Evolutionary conservation across 768 basidiomycete genomes (phyloP).

Genomic region (Phylloporus scabripes): DNA sequence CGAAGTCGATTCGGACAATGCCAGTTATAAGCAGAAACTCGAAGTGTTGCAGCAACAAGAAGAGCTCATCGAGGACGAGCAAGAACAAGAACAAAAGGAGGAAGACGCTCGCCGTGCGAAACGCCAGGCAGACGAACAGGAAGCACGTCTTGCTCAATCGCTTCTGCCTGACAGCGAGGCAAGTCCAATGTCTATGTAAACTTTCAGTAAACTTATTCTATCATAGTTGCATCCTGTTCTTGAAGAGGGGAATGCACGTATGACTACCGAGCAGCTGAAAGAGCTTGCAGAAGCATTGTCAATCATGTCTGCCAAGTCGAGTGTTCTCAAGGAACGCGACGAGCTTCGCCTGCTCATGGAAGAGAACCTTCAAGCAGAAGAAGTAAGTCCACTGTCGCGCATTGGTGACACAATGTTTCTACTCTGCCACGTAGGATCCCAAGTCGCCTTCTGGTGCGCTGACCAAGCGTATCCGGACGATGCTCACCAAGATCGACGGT

Average conservation of each 20-base stretch:
- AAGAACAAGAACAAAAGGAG: slow-evolving; percentile 96
- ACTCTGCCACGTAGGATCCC: slow-evolving; percentile 47
- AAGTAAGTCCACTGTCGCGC: slow-evolving; percentile 40
- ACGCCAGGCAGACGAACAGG: slow-evolving; percentile 74
- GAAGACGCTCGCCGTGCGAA: slow-evolving; percentile 85
- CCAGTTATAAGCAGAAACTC: slow-evolving; percentile 96
- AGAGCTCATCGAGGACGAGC: slow-evolving; percentile 98
- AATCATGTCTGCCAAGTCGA: slow-evolving; percentile 88
- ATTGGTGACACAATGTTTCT: slow-evolving; percentile 1
- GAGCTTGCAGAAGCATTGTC: slow-evolving; percentile 90
- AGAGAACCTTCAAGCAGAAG: slow-evolving; percentile 86
- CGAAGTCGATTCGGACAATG: slow-evolving; percentile 89
- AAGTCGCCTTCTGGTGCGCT: slow-evolving; percentile 80
- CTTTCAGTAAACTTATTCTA: neutral
- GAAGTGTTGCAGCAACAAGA: slow-evolving; percentile 98
- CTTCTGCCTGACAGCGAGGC: slow-evolving; percentile 89
- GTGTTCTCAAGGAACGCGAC: slow-evolving; percentile 91
- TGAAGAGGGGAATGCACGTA: slow-evolving; percentile 73
- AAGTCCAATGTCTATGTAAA: slow-evolving; percentile 8
- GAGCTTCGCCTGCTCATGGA: slow-evolving; percentile 91
- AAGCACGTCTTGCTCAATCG: slow-evolving; percentile 72
- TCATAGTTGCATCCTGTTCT: slow-evolving; percentile 57
- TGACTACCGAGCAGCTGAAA: slow-evolving; percentile 94
- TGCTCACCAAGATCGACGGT: slow-evolving; percentile 92
- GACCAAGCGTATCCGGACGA: slow-evolving; percentile 90